A percentile compares a stretch with the other conserved stretches of the same genome.
These are phyloP conservation scores for Heterobasidion occidentale DNA, from an alignment of 1,284 basidiomycete species.

Conservation along the genomic window DNA sequence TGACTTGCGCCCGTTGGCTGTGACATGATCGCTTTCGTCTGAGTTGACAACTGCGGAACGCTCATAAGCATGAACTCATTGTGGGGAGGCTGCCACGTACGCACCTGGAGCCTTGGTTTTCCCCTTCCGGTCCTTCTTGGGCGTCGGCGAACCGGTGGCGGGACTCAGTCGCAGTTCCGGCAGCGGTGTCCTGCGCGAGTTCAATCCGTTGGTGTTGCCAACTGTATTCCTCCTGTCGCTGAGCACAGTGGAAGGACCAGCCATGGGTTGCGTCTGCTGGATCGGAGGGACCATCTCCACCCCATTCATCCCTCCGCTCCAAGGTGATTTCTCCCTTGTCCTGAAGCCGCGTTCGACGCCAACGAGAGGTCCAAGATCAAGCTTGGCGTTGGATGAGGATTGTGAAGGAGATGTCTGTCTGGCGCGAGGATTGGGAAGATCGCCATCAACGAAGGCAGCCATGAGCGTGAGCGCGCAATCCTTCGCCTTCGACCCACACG, in stretches of 20 bases:
- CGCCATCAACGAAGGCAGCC: slow-evolving; percentile 52
- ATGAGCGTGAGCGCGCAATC: slow-evolving; percentile 66
- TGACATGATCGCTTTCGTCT: background rate
- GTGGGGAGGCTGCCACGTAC: background rate
- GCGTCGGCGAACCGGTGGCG: slow-evolving; percentile 6
- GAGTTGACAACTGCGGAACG: background rate
- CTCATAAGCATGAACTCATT: background rate
- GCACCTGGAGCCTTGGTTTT: slow-evolving; percentile 14
- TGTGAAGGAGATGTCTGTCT: background rate
- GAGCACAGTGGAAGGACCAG: background rate
- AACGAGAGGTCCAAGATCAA: slow-evolving; percentile 64
- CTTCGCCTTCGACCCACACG: slow-evolving; percentile 53
- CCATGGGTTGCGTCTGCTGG: background rate
- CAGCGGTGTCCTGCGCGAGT: background rate
- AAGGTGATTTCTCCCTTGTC: slow-evolving; percentile 43
- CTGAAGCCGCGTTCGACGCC: slow-evolving; percentile 62
- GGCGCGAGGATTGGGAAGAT: slow-evolving; percentile 18
- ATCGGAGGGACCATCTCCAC: slow-evolving; percentile 40
- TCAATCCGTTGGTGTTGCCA: background rate
- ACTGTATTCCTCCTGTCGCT: slow-evolving; percentile 7
- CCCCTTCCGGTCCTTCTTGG: slow-evolving; percentile 19
- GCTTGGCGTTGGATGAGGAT: slow-evolving; percentile 3
- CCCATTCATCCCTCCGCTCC: slow-evolving; percentile 52
- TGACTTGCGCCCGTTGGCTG: background rate
- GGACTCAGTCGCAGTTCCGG: background rate